These are phyloP conservation scores for Chlamydomonas asymmetrica DNA, from an alignment of 139 green algal genomes.

Conservation along the genomic window DNA sequence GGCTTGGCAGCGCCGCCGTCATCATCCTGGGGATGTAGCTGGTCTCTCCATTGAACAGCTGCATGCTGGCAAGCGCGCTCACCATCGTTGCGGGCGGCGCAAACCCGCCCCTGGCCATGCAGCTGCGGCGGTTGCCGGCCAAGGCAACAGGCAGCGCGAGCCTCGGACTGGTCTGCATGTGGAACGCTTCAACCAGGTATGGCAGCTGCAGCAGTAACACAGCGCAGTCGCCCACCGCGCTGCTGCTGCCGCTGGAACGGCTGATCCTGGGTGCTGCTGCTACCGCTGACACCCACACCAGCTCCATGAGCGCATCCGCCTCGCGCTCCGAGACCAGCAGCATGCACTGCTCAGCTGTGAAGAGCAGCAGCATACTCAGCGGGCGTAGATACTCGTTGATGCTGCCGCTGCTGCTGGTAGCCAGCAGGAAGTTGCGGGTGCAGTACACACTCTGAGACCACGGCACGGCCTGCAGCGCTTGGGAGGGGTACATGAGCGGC, in stretches of 20 bases:
- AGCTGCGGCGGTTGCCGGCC: background rate
- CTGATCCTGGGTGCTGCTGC: too few species aligned
- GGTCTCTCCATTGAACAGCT: slow-evolving; percentile 46
- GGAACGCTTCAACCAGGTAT: too few species aligned
- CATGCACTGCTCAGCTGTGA: slow-evolving; percentile 18
- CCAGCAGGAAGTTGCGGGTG: slow-evolving; percentile 41
- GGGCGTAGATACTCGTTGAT: slow-evolving; percentile 43
- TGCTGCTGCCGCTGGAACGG: too few species aligned
- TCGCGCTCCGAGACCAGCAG: slow-evolving; percentile 62
- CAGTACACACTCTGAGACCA: slow-evolving; percentile 14
- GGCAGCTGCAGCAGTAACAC: background rate
- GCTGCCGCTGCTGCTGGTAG: background rate
- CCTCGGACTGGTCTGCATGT: background rate
- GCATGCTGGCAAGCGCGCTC: slow-evolving; percentile 17
- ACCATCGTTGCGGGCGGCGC: too few species aligned
- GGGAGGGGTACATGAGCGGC: background rate
- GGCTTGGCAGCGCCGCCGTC: too few species aligned
- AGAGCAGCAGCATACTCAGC: slow-evolving; percentile 40
- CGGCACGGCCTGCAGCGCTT: background rate
- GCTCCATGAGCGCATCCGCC: slow-evolving; percentile 36
- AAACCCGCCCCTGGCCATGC: background rate
- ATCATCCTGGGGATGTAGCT: too few species aligned
- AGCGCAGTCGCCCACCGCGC: too few species aligned
- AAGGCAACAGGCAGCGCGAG: background rate
- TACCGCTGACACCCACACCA: too few species aligned